phyloP scores from a whole-genome alignment of 805 yeast genomes.

The Myxozyma kluyveri region DNA sequence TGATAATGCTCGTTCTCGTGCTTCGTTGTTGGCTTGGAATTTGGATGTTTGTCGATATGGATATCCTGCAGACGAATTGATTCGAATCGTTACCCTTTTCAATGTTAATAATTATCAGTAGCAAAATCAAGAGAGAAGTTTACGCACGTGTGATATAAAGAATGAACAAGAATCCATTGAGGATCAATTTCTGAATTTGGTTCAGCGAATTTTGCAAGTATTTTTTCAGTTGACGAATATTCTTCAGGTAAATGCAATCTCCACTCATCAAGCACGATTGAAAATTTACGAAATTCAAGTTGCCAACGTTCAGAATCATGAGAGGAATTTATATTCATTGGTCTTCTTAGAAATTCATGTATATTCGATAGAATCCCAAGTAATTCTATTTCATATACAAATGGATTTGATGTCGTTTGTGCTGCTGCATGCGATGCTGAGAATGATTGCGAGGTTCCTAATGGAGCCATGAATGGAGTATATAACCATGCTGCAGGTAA shows the following conservation, averaged over 20 bases:
- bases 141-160: conserved; percentile 30
- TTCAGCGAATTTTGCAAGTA: conserved; percentile 9
- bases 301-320: conserved; percentile 34
- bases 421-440: neutral
- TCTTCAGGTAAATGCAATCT: conserved; percentile 23
- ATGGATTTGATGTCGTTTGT: conserved; percentile 8
- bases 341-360: conserved; percentile 32
- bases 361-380: conserved; percentile 31
- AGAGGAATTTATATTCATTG: conserved; percentile 31
- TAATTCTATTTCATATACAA: conserved; percentile 30
- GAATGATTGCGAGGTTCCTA: neutral
- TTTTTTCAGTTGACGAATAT: conserved; percentile 5
- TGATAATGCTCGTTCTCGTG: conserved; percentile 28
- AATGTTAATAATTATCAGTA: neutral
- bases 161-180: conserved; percentile 26
- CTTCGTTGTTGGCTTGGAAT: conserved; percentile 30
- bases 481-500: neutral
- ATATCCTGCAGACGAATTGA: conserved; percentile 34
- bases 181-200: conserved; percentile 15
- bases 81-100: conserved; percentile 27
- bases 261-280: conserved; percentile 32
- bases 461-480: conserved; percentile 15
- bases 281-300: conserved; percentile 29
- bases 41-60: conserved; percentile 30
- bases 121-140: neutral